Percentiles rank a stretch among this genome's conserved stretches.
Evolutionary conservation across 2,329 filamentous ascomycete genomes (phyloP).

Genomic region (Ceratocystis smalleyi): DNA sequence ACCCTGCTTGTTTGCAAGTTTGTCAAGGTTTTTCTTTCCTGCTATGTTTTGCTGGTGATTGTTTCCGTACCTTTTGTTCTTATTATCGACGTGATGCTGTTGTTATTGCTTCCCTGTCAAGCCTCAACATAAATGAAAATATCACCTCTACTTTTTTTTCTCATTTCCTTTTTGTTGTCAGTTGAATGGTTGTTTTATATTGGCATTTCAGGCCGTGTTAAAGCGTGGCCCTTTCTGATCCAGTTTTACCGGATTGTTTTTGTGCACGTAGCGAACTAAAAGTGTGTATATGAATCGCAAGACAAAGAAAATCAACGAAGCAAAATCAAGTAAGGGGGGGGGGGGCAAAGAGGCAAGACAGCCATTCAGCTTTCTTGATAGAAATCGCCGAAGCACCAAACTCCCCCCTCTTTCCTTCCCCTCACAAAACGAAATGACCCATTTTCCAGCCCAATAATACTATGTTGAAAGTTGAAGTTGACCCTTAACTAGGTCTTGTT

Average conservation of each 20-base stretch:
- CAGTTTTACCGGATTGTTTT: conserved; percentile 12
- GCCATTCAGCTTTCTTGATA: neutral
- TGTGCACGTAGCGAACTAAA: conserved; percentile 3
- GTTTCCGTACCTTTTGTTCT: neutral
- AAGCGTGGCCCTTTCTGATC: conserved; percentile 16
- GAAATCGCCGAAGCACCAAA: neutral
- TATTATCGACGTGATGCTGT: neutral
- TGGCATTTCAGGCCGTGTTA: conserved; percentile 16
- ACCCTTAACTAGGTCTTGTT: conserved; percentile 11
- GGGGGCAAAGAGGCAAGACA: neutral
- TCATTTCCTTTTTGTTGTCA: conserved; percentile 9
- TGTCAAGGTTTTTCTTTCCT: no score
- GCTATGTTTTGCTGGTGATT: neutral
- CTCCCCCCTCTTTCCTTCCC: neutral
- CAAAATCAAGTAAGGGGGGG: conserved; percentile 2
- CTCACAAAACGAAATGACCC: neutral
- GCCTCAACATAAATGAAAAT: no score
- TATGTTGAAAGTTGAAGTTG: conserved; percentile 6
- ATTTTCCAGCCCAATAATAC: conserved; percentile 5
- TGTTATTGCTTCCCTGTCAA: neutral
- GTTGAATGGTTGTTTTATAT: conserved; percentile 17
- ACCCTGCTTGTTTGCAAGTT: no score
- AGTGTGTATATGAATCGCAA: neutral
- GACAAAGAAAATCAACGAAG: conserved; percentile 5
- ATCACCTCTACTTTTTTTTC: neutral